Percentiles rank a stretch among this genome's conserved stretches.
phyloP scores from a whole-genome alignment of 257 asterid species.

The Cordia subcordata region DNA sequence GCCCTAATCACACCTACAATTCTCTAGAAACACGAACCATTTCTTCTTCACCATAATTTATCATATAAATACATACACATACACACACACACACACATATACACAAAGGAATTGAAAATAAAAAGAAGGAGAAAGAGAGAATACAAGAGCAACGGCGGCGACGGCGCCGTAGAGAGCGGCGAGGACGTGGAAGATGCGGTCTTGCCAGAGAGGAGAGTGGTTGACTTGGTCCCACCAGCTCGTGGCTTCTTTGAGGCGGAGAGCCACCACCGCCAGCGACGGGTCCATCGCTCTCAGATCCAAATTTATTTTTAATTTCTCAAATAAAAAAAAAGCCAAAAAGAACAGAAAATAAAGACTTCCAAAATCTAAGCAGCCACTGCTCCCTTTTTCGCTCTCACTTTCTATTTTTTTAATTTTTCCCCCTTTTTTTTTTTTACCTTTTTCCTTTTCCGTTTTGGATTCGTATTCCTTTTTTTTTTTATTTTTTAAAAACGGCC shows the following conservation, averaged over 20 bases:
- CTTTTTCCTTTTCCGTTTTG: neutral
- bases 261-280: conserved; percentile 39
- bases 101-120: neutral
- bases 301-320: conserved; percentile 1
- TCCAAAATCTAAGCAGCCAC: neutral
- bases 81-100: no score
- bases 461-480: neutral
- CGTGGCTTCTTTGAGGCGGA: conserved; percentile 54
- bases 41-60: no score
- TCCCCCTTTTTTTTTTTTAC: neutral
- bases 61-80: no score
- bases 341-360: neutral
- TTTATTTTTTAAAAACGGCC: conserved; percentile 19
- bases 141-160: conserved; percentile 74
- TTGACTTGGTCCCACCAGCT: conserved; percentile 85
- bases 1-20: no score
- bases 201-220: conserved; percentile 71
- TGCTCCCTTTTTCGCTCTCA: neutral
- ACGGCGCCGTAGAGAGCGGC: conserved; percentile 73
- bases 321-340: neutral
- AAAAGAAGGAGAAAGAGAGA: conserved; percentile 3
- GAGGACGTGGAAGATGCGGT: conserved; percentile 63
- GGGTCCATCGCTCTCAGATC: conserved; percentile 41
- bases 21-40: no score
- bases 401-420: neutral